phyloP scores from a whole-genome alignment of 2,329 filamentous ascomycete genomes.

The Arthrinium puccinioides region DNA sequence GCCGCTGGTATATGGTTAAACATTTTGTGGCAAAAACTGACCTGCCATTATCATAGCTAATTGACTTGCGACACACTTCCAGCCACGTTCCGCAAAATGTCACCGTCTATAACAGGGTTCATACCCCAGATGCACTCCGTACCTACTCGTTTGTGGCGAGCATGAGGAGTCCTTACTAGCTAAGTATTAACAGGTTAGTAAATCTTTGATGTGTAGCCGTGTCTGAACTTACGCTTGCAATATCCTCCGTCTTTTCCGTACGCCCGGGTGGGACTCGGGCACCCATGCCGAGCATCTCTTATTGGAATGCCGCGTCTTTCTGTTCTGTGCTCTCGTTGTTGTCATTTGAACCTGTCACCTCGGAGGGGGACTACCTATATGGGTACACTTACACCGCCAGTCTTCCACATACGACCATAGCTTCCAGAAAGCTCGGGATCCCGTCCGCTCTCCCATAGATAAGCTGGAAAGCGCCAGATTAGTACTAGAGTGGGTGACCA shows the following conservation, averaged over 20 bases:
- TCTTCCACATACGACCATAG: too few relatives aligned
- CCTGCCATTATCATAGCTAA: too few relatives aligned
- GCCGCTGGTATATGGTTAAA: too few relatives aligned
- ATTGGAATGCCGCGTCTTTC: background rate
- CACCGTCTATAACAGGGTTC: background rate
- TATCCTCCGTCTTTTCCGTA: background rate
- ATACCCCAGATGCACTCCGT: background rate
- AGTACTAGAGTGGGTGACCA: too few relatives aligned
- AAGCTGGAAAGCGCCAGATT: too few relatives aligned
- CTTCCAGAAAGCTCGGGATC: too few relatives aligned
- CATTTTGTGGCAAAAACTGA: too few relatives aligned
- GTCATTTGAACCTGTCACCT: background rate
- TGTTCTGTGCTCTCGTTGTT: background rate
- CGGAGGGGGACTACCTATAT: background rate
- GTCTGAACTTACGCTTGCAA: background rate
- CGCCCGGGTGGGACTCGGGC: background rate
- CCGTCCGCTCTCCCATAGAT: too few relatives aligned
- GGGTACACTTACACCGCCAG: too few relatives aligned
- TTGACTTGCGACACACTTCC: background rate
- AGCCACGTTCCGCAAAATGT: background rate
- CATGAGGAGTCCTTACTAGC: background rate
- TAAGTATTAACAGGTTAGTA: background rate
- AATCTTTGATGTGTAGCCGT: background rate
- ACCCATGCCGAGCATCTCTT: background rate
- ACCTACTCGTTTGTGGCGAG: background rate